Base-by-base conservation (phyloP, 2,329 filamentous ascomycete genomes). In the Aspergillus cejpii region DNA sequence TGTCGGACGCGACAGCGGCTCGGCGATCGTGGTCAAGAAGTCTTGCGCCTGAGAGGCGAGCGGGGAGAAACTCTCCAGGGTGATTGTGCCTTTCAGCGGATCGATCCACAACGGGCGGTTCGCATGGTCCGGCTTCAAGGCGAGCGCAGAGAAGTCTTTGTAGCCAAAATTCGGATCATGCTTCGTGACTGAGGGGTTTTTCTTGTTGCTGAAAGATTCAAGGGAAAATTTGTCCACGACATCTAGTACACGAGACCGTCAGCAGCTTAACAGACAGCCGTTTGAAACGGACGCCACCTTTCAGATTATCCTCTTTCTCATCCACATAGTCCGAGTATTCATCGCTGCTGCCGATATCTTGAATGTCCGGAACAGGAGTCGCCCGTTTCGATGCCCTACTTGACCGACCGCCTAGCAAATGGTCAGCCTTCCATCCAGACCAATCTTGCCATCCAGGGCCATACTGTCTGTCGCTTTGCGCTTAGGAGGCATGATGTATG, bases 81-180 rank as follows among this genome's bases (percentile, higher is more conserved):
- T 92, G 61, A 97, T 92, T 52, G 84, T 83, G 27, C 87, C 89
- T 62, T 85, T 87, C 37, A 84, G 74, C 2, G 89, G 87, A 63
- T 96, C 89, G 56, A 98, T 92, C 87, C 89, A 97, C 48, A 97
- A 76, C 12, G 92, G 92, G 12, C 92, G 83, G 60, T 90, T 88
- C 51, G 83, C 80, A 70, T 94, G 89, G 65, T 97, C 91, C 3
- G 84, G 80, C 68, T 96, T 97, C 53, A 96, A 74, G 28, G 80
- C 74, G 28, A 95, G 76, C 53, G 84, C 85, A 39, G 87, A 90
- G 65, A 92, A 92, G 67, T 98, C 89, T 52, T 79, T 79, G 54
- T 78, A 76, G 37, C 74, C 78, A 44, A 78, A 80, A 38, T 79
- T 75, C 7, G 77, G 71, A 51, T 83, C 79, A 38, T 67, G 62